phyloP scores from a whole-genome alignment of 1,284 basidiomycete species.

The Grifola frondosa region DNA sequence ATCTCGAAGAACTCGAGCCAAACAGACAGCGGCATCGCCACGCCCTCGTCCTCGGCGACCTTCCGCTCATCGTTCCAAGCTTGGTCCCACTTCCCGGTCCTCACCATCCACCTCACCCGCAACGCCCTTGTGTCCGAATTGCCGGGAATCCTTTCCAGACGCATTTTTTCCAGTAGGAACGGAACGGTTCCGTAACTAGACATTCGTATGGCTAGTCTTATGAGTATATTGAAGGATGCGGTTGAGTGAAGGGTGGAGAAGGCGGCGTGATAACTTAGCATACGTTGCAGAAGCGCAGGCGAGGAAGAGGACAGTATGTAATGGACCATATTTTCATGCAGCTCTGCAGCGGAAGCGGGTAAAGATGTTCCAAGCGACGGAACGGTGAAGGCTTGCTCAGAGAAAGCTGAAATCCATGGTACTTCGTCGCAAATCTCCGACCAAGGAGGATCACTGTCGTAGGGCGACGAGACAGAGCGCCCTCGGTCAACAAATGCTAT shows the following conservation, averaged over 20 bases:
- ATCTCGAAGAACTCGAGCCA: slow-evolving; percentile 33
- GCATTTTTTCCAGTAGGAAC: slow-evolving; percentile 32
- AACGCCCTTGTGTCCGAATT: slow-evolving; percentile 33
- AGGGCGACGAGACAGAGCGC: slow-evolving; percentile 2
- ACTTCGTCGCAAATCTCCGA: slow-evolving; percentile 15
- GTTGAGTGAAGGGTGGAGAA: slow-evolving; percentile 27
- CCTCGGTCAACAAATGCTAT: background rate
- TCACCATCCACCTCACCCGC: slow-evolving; percentile 34
- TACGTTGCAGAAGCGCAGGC: slow-evolving; percentile 11
- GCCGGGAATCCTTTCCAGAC: slow-evolving; percentile 22
- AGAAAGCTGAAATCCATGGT: slow-evolving; percentile 11
- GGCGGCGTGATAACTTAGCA: slow-evolving; percentile 20
- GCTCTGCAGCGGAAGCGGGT: slow-evolving; percentile 23
- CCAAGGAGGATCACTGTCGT: slow-evolving; percentile 25
- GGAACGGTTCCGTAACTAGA: slow-evolving; percentile 30
- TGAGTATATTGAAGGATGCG: slow-evolving; percentile 35
- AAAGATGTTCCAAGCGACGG: slow-evolving; percentile 21
- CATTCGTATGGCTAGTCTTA: slow-evolving; percentile 32
- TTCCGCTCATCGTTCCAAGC: slow-evolving; percentile 30
- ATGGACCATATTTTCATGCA: slow-evolving; percentile 48
- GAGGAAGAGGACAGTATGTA: slow-evolving; percentile 16
- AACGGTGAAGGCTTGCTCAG: slow-evolving; percentile 1
- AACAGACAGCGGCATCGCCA: slow-evolving; percentile 24
- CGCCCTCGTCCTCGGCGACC: slow-evolving; percentile 5
- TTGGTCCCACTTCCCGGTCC: slow-evolving; percentile 31